phyloP scores from a whole-genome alignment of 805 yeast species.

The Ogataea corticis region DNA sequence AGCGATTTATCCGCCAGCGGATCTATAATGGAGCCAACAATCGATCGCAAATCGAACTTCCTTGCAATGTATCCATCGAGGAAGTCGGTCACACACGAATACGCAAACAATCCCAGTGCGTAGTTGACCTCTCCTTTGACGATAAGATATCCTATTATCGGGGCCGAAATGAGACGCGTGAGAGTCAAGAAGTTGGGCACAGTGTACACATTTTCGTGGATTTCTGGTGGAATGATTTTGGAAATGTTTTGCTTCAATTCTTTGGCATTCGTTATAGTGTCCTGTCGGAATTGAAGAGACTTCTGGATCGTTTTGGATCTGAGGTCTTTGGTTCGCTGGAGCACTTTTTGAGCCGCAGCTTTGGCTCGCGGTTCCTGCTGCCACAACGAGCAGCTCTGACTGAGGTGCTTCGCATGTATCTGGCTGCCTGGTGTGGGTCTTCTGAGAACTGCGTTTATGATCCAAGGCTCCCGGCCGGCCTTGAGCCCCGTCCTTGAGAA shows the following conservation, averaged over 20 bases:
- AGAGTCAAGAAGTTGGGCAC: slow-evolving; percentile 85
- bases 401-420: not conserved
- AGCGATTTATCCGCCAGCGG: slow-evolving; percentile 93
- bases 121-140: slow-evolving; percentile 58
- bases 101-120: slow-evolving; percentile 74
- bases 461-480: not conserved
- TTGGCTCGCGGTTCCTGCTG: not conserved
- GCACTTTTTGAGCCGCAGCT: slow-evolving; percentile 8
- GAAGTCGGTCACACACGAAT: slow-evolving; percentile 88
- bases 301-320: slow-evolving; percentile 20
- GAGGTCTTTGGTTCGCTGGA: slow-evolving; percentile 12
- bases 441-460: not conserved
- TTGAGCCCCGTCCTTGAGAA: not conserved
- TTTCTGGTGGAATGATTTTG: slow-evolving; percentile 33
- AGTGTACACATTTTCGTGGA: slow-evolving; percentile 69
- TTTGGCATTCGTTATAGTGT: slow-evolving; percentile 17
- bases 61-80: slow-evolving; percentile 93
- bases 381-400: not conserved
- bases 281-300: slow-evolving; percentile 20
- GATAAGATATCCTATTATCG: slow-evolving; percentile 79
- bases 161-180: slow-evolving; percentile 79
- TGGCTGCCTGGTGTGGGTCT: not conserved
- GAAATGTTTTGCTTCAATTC: slow-evolving; percentile 30
- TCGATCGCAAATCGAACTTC: slow-evolving; percentile 68
- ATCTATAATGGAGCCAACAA: slow-evolving; percentile 87